These are phyloP conservation scores for Heliocybe sulcata DNA, from an alignment of 1,284 basidiomycete genomes.

Conservation along the genomic window DNA sequence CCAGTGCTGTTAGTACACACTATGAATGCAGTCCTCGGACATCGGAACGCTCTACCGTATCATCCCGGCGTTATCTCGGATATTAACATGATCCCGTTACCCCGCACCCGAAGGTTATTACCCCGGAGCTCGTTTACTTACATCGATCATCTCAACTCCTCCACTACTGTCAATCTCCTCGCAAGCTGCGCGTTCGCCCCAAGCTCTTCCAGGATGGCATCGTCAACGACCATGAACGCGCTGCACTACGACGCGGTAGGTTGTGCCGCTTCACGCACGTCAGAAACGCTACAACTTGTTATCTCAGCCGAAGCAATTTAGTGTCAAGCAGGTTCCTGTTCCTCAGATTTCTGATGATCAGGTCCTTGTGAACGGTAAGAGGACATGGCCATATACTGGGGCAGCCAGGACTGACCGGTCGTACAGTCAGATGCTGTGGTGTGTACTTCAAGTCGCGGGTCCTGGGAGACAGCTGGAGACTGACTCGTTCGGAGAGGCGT, in stretches of 20 bases:
- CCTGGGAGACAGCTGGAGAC: neutral
- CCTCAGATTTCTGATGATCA: conserved; percentile 1
- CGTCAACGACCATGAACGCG: neutral
- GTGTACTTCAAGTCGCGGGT: neutral
- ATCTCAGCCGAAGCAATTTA: neutral
- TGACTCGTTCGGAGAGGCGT: conserved; percentile 36
- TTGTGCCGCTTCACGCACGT: neutral
- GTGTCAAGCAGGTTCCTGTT: neutral
- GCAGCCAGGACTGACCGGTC: no score
- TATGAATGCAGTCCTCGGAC: no score
- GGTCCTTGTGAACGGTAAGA: conserved; percentile 1
- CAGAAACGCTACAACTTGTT: neutral
- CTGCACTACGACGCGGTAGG: conserved; percentile 7
- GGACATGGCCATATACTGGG: neutral
- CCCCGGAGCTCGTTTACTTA: no score
- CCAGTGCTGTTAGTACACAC: no score
- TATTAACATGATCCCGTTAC: no score
- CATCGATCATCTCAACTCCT: no score
- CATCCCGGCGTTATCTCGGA: no score
- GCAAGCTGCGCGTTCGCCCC: no score
- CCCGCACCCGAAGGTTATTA: no score
- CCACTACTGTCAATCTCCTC: no score
- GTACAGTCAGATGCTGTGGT: neutral
- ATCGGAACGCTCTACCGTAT: no score
- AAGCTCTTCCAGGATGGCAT: no score